Evolutionary conservation across 1,284 basidiomycete genomes (phyloP).

Genomic region (Trametes pubescens): DNA sequence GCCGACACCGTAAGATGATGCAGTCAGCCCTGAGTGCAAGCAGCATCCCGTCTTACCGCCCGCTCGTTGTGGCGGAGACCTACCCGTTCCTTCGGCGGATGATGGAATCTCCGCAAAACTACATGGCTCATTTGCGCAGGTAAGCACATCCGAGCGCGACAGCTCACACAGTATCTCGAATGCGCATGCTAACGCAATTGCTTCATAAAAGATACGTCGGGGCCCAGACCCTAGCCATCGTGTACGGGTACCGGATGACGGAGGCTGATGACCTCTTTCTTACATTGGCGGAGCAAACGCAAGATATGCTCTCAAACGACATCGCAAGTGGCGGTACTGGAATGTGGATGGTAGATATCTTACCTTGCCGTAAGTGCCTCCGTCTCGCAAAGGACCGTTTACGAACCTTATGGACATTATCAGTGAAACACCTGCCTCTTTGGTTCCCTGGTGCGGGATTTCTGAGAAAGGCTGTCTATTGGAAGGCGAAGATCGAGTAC

Average conservation of each 20-base stretch:
- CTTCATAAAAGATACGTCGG: not conserved
- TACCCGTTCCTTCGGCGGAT: constrained; percentile 15
- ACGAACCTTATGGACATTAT: too few relatives aligned
- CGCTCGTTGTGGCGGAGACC: constrained; percentile 5
- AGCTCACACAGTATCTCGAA: not conserved
- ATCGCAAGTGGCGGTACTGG: constrained; percentile 66
- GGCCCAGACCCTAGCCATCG: constrained; percentile 55
- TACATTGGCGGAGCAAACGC: constrained; percentile 63
- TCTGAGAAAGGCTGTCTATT: constrained; percentile 55
- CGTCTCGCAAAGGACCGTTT: not conserved
- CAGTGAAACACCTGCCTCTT: constrained; percentile 40
- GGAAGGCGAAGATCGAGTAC: constrained; percentile 70
- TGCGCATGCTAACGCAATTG: not conserved
- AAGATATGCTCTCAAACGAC: constrained; percentile 51
- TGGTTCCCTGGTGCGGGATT: constrained; percentile 46
- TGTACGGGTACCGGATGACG: constrained; percentile 69
- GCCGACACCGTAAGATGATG: constrained; percentile 6
- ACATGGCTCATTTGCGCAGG: constrained; percentile 18
- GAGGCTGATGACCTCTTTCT: constrained; percentile 63
- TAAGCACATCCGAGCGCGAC: not conserved
- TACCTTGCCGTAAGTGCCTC: constrained; percentile 47
- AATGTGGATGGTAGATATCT: constrained; percentile 72
- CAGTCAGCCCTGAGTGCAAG: constrained; percentile 22
- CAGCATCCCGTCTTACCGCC: constrained; percentile 10
- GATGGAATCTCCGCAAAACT: constrained; percentile 10